phyloP scores from a whole-genome alignment of 305 asterid species.

The Lippia alba region DNA sequence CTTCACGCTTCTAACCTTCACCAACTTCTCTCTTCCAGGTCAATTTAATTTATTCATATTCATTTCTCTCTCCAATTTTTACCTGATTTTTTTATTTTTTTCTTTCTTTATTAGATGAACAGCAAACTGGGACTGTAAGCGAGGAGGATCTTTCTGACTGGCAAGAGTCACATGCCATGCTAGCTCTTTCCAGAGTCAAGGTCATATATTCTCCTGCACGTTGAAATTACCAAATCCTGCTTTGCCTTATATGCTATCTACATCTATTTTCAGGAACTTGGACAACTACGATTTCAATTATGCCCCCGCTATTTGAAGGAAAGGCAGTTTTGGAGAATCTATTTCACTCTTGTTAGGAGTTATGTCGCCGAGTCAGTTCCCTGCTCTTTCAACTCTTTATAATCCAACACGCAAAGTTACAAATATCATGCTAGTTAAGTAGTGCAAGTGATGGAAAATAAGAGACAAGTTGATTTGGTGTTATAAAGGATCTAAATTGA shows the following conservation, averaged over 20 bases:
- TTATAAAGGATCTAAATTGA: neutral
- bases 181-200: slow-evolving; percentile 77
- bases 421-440: slow-evolving; percentile 11
- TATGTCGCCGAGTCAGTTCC: slow-evolving; percentile 80
- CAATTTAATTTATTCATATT: too few species aligned
- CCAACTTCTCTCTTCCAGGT: slow-evolving; percentile 63
- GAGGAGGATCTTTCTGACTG: slow-evolving; percentile 77
- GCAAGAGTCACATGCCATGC: slow-evolving; percentile 90
- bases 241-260: slow-evolving; percentile 11
- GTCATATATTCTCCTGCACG: slow-evolving; percentile 40
- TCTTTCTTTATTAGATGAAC: slow-evolving; percentile 52
- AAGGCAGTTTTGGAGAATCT: slow-evolving; percentile 84
- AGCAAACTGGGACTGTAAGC: slow-evolving; percentile 51
- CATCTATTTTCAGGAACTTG: slow-evolving; percentile 69
- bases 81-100: slow-evolving; percentile 10
- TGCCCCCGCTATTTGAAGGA: slow-evolving; percentile 93
- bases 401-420: slow-evolving; percentile 13
- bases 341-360: slow-evolving; percentile 73
- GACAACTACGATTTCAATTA: slow-evolving; percentile 74
- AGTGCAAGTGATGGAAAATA: slow-evolving; percentile 6
- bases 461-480: slow-evolving; percentile 4
- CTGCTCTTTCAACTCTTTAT: slow-evolving; percentile 16
- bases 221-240: slow-evolving; percentile 10
- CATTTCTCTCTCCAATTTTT: neutral
- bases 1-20: slow-evolving; percentile 76